phyloP scores from a whole-genome alignment of 1,284 basidiomycete species.

The Ceratobasidium sp. region DNA sequence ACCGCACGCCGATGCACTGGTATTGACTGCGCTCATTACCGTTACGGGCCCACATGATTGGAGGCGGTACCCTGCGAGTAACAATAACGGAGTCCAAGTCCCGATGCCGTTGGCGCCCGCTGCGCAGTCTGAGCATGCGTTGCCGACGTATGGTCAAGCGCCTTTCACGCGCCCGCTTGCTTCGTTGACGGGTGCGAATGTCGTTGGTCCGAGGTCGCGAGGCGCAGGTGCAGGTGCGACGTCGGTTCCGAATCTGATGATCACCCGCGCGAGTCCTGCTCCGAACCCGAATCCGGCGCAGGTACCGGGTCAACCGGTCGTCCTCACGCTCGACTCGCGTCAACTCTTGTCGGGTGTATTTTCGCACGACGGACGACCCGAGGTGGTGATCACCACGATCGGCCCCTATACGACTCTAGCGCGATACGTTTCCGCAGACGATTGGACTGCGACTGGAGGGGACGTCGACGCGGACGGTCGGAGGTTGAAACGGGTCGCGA shows the following conservation, averaged over 20 bases:
- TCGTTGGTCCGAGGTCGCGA: too few species aligned
- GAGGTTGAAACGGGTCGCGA: constrained; percentile 16
- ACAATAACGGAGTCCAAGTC: background rate
- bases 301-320: constrained; percentile 5
- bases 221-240: background rate
- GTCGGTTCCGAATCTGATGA: constrained; percentile 21
- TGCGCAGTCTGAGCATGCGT: constrained; percentile 27
- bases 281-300: background rate
- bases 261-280: background rate
- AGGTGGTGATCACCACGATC: constrained; percentile 37
- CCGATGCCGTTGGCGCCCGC: background rate
- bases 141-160: constrained; percentile 39
- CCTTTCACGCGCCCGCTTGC: constrained; percentile 43
- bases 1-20: constrained; percentile 25
- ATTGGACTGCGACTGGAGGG: constrained; percentile 6
- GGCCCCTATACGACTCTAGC: constrained; percentile 39
- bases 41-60: constrained; percentile 36
- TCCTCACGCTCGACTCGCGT: constrained; percentile 16
- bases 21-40: constrained; percentile 40
- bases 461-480: constrained; percentile 11
- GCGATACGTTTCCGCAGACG: constrained; percentile 29
- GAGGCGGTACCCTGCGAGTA: constrained; percentile 19
- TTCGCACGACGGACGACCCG: constrained; percentile 28
- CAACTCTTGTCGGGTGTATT: constrained; percentile 37
- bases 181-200: constrained; percentile 19